These are phyloP conservation scores for Phytomonas francai DNA, from an alignment of 208 protist genomes.

Conservation along the genomic window DNA sequence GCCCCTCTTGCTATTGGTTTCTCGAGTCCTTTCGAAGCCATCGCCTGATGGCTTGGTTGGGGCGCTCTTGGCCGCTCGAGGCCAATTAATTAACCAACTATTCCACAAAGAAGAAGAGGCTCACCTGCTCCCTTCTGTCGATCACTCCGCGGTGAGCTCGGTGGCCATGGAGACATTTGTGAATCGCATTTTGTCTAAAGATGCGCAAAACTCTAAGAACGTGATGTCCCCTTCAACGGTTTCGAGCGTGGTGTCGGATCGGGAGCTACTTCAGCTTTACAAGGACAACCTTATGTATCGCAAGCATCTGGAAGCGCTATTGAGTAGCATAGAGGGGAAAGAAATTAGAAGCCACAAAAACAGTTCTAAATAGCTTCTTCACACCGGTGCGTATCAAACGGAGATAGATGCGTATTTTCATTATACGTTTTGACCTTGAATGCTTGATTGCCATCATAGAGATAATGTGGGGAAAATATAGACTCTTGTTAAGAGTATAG, in stretches of 20 bases:
- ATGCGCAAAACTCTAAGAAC: not conserved
- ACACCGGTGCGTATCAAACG: not conserved
- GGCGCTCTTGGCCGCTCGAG: too few relatives aligned
- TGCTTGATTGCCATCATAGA: not conserved
- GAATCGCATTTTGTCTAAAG: not conserved
- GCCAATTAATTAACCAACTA: too few relatives aligned
- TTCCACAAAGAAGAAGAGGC: too few relatives aligned
- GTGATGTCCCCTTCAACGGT: not conserved
- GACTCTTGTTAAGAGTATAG: not conserved
- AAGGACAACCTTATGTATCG: constrained; percentile 22
- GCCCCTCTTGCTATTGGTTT: too few relatives aligned
- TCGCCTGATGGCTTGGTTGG: too few relatives aligned
- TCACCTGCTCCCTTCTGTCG: too few relatives aligned
- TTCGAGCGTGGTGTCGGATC: constrained; percentile 8
- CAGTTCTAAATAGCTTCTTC: not conserved
- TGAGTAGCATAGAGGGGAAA: constrained; percentile 9
- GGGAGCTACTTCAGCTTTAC: constrained; percentile 27
- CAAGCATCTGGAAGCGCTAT: constrained; percentile 15
- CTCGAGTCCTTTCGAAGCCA: too few relatives aligned
- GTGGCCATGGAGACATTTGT: not conserved
- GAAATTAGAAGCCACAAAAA: constrained; percentile 1
- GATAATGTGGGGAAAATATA: too few relatives aligned
- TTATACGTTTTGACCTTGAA: not conserved
- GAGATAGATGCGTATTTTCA: not conserved
- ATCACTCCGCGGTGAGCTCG: too few relatives aligned